These are phyloP conservation scores for Glutinoglossum americanum DNA, from an alignment of 495 filamentous ascomycete species.

Conservation along the genomic window DNA sequence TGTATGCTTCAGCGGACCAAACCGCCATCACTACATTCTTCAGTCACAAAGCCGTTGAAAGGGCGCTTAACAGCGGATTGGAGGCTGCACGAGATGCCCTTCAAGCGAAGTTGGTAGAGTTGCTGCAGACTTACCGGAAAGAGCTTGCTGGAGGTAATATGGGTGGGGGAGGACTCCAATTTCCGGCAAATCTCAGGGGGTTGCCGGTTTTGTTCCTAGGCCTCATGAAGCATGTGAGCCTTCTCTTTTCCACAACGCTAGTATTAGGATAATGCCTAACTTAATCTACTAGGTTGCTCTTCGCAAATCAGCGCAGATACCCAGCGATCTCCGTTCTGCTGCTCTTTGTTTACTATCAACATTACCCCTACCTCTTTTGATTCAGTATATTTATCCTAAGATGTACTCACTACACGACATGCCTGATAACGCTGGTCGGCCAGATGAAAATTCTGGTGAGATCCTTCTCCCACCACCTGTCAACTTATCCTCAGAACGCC, in stretches of 20 bases:
- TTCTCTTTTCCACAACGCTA: neutral
- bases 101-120: slow-evolving; percentile 76
- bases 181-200: slow-evolving; percentile 75
- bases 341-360: slow-evolving; percentile 86
- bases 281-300: slow-evolving; percentile 49
- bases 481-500: slow-evolving; percentile 69
- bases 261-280: slow-evolving; percentile 2
- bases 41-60: slow-evolving; percentile 92
- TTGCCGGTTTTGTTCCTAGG: slow-evolving; percentile 81
- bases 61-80: slow-evolving; percentile 61
- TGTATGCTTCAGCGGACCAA: slow-evolving; percentile 91
- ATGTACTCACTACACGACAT: slow-evolving; percentile 94
- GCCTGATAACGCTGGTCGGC: slow-evolving; percentile 80
- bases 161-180: slow-evolving; percentile 77
- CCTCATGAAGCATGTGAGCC: slow-evolving; percentile 72
- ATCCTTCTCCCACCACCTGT: slow-evolving; percentile 66
- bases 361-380: slow-evolving; percentile 70
- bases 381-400: slow-evolving; percentile 91
- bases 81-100: slow-evolving; percentile 80
- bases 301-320: slow-evolving; percentile 87
- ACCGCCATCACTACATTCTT: slow-evolving; percentile 82
- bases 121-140: slow-evolving; percentile 88
- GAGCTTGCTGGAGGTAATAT: slow-evolving; percentile 91
- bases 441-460: slow-evolving; percentile 65
- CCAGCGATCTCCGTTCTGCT: slow-evolving; percentile 82